These are phyloP conservation scores for Helminthosporium solani DNA, from an alignment of 2,329 filamentous ascomycete species.

Conservation along the genomic window DNA sequence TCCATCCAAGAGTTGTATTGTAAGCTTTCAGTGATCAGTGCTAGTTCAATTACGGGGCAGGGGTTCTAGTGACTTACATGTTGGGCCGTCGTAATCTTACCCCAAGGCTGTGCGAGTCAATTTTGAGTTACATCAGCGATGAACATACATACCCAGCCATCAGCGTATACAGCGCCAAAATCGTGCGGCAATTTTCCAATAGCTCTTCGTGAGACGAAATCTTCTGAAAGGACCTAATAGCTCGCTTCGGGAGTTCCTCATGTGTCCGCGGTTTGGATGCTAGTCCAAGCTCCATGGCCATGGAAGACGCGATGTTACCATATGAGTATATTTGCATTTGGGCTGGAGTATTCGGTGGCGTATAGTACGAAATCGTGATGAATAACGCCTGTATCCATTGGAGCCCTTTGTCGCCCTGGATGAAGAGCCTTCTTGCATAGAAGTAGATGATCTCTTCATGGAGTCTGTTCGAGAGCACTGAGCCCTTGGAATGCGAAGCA, in stretches of 20 bases:
- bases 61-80: constrained; percentile 12
- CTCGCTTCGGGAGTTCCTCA: constrained; percentile 39
- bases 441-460: constrained; percentile 38
- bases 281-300: constrained; percentile 40
- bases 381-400: constrained; percentile 39
- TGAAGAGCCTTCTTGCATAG: constrained; percentile 36
- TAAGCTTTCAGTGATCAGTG: constrained; percentile 5
- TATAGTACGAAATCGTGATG: constrained; percentile 37
- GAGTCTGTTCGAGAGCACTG: constrained; percentile 31
- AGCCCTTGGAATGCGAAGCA: constrained; percentile 35
- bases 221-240: constrained; percentile 31
- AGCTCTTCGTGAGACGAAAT: constrained; percentile 39
- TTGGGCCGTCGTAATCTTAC: constrained; percentile 38
- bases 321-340: constrained; percentile 40
- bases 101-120: constrained; percentile 19
- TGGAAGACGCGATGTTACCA: constrained; percentile 38
- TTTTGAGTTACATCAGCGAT: neutral
- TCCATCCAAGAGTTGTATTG: constrained; percentile 42
- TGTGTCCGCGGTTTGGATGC: constrained; percentile 41
- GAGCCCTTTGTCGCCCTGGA: constrained; percentile 41
- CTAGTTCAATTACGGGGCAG: neutral
- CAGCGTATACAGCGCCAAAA: constrained; percentile 33
- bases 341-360: constrained; percentile 33
- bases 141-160: constrained; percentile 27
- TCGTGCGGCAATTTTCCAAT: constrained; percentile 38